These are phyloP conservation scores for Rhynchospora tenuis DNA, from an alignment of 176 grass and related monocot species.

Conservation along the genomic window DNA sequence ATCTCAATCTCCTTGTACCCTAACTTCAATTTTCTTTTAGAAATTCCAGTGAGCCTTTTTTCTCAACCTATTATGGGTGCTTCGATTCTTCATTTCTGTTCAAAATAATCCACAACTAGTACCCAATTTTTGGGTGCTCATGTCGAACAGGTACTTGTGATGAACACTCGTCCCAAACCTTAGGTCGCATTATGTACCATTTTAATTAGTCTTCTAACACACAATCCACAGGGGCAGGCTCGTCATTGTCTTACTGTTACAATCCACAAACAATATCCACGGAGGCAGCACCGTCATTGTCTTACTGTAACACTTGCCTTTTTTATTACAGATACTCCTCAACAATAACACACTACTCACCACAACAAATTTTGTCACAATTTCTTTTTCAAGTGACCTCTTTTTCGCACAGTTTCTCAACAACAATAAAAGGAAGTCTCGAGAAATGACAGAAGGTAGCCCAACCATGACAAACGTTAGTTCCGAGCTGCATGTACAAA, in stretches of 20 bases:
- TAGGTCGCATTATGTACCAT: background rate
- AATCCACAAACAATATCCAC: background rate
- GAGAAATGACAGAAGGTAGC: background rate
- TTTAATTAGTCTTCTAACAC: background rate
- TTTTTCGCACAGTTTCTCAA: background rate
- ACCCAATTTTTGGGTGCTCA: background rate
- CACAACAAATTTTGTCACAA: too few relatives aligned
- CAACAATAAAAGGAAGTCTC: slow-evolving; percentile 3
- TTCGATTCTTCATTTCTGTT: background rate
- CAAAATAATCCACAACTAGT: background rate
- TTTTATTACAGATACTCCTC: background rate
- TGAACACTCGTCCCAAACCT: background rate
- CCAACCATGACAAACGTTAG: background rate
- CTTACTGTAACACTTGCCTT: background rate
- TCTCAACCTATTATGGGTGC: background rate
- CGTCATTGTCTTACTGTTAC: background rate
- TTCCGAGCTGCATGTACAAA: slow-evolving; percentile 2
- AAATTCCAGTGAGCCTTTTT: too few relatives aligned
- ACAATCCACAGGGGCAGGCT: background rate
- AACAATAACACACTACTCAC: too few relatives aligned
- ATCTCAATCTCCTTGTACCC: too few relatives aligned
- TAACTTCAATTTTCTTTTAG: too few relatives aligned
- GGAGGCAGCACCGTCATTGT: too few relatives aligned
- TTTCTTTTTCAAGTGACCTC: background rate
- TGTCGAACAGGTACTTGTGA: background rate